A percentile compares a stretch with the other conserved stretches of the same genome.
Conservation (phyloP, 495 filamentous ascomycete genomes). For the Hypoxylon trugodes region DNA sequence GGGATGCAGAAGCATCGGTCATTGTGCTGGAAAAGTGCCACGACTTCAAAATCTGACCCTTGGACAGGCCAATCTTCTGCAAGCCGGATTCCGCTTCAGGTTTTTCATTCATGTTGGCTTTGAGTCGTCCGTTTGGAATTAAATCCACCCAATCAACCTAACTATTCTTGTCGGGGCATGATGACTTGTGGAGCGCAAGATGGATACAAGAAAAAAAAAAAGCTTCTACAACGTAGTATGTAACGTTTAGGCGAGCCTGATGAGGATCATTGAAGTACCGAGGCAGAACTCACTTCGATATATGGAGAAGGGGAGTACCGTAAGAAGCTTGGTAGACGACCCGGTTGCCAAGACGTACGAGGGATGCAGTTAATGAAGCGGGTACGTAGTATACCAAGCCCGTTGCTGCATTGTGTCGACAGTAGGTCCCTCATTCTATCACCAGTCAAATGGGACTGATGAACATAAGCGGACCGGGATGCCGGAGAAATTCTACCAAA, state of each 20-base stretch:
- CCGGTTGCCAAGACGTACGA: constrained; percentile 36
- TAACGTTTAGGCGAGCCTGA: constrained; percentile 36
- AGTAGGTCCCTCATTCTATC: constrained; percentile 10
- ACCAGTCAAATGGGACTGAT: constrained; percentile 23
- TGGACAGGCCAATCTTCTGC: constrained; percentile 29
- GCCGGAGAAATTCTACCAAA: constrained; percentile 35
- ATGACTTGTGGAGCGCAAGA: constrained; percentile 36
- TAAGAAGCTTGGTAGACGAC: constrained; percentile 32
- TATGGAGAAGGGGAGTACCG: constrained; percentile 30
- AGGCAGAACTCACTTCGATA: constrained; percentile 23
- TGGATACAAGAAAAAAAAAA: constrained; percentile 36
- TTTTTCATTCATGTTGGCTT: constrained; percentile 24
- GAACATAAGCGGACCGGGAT: constrained; percentile 35
- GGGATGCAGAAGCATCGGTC: constrained; percentile 32
- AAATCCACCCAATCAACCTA: constrained; percentile 30
- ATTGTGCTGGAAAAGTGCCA: constrained; percentile 38
- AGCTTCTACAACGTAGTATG: constrained; percentile 39
- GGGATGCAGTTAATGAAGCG: constrained; percentile 32
- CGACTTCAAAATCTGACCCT: constrained; percentile 34
- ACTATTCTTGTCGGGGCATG: constrained; percentile 21
- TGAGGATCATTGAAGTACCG: constrained; percentile 37
- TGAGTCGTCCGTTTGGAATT: constrained; percentile 31
- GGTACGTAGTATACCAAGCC: constrained; percentile 38
- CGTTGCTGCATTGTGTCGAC: constrained; percentile 26
- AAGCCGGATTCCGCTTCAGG: constrained; percentile 29